A percentile compares a stretch with the other conserved stretches of the same genome.
phyloP scores from a whole-genome alignment of 2,329 filamentous ascomycete genomes.

The Thielaviopsis ethacetica region DNA sequence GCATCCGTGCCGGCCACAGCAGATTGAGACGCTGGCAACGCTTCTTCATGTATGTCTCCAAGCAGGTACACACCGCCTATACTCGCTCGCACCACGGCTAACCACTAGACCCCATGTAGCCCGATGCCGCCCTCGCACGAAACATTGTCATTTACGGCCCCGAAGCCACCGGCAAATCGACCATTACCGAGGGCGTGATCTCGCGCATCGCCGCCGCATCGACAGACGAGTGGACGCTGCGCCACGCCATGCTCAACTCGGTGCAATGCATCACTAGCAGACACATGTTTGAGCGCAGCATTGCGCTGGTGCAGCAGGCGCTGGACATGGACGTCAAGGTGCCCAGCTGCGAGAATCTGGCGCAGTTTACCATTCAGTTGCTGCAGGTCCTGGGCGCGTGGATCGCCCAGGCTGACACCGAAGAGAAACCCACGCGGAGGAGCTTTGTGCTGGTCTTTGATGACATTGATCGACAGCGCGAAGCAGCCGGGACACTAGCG shows the following conservation, averaged over 20 bases:
- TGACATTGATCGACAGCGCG: slow-evolving; percentile 69
- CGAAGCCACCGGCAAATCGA: slow-evolving; percentile 73
- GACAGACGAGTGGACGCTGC: slow-evolving; percentile 1
- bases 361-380: slow-evolving; percentile 59
- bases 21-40: slow-evolving; percentile 41
- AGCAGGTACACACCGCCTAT: not conserved
- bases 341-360: slow-evolving; percentile 62
- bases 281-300: slow-evolving; percentile 38
- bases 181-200: slow-evolving; percentile 33
- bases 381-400: slow-evolving; percentile 35
- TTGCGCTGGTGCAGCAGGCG: slow-evolving; percentile 33
- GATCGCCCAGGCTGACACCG: not conserved
- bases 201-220: not conserved
- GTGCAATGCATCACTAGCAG: slow-evolving; percentile 13
- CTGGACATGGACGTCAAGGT: slow-evolving; percentile 14
- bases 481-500: slow-evolving; percentile 61
- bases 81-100: slow-evolving; percentile 13
- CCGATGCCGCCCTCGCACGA: slow-evolving; percentile 49
- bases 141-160: slow-evolving; percentile 72
- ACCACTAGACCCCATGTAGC: slow-evolving; percentile 25
- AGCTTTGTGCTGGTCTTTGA: slow-evolving; percentile 72
- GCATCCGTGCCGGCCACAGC: slow-evolving; percentile 41
- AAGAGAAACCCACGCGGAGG: slow-evolving; percentile 21
- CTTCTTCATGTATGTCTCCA: slow-evolving; percentile 30
- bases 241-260: slow-evolving; percentile 7